These are phyloP conservation scores for Stenocarpella maydis DNA, from an alignment of 2,329 filamentous ascomycete species.

Conservation along the genomic window DNA sequence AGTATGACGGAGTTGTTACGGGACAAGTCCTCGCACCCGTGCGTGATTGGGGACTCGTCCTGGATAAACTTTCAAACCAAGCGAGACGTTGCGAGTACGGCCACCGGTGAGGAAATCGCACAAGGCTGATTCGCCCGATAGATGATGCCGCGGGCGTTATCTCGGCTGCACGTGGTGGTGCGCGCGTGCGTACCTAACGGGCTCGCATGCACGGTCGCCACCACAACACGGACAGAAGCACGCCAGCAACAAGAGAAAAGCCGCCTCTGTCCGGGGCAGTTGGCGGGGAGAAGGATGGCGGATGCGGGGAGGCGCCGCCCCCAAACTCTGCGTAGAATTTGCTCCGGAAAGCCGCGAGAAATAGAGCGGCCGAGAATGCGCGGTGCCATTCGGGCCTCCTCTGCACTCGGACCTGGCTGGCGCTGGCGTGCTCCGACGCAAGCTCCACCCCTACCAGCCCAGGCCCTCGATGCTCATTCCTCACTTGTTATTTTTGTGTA, in stretches of 20 bases:
- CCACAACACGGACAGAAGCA: neutral
- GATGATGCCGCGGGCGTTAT: constrained; percentile 10
- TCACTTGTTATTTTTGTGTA: neutral
- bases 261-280: neutral
- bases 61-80: neutral
- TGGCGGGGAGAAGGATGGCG: neutral
- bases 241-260: neutral
- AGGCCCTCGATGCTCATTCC: too few relatives aligned
- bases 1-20: neutral
- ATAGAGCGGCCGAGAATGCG: constrained; percentile 27
- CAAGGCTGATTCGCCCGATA: constrained; percentile 7
- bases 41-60: neutral
- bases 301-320: constrained; percentile 15
- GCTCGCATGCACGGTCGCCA: constrained; percentile 4
- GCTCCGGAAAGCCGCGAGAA: constrained; percentile 20
- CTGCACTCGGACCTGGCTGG: constrained; percentile 4
- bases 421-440: constrained; percentile 9
- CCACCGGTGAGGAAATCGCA: neutral
- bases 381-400: constrained; percentile 22
- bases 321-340: constrained; percentile 13
- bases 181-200: neutral
- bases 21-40: neutral
- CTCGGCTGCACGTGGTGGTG: neutral
- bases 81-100: neutral
- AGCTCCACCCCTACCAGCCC: neutral